phyloP scores from a whole-genome alignment of 2,329 filamentous ascomycete genomes.

The Aureobasidium sp. region DNA sequence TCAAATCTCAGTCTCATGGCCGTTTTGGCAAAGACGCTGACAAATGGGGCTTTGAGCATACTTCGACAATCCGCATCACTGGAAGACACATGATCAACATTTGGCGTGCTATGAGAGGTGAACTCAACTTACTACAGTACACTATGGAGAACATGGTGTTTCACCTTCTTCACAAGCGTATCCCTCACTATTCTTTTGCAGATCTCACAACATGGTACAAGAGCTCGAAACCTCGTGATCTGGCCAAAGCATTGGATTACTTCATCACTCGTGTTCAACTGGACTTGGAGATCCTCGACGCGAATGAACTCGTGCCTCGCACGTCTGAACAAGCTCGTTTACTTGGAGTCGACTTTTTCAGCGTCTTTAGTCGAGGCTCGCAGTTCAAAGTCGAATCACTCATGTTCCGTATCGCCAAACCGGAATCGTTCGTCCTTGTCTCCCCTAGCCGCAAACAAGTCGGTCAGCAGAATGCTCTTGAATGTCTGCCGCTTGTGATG shows the following conservation, averaged over 20 bases:
- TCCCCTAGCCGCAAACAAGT: constrained; percentile 90
- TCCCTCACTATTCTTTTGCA: constrained; percentile 77
- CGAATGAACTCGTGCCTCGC: constrained; percentile 77
- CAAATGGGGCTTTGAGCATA: constrained; percentile 88
- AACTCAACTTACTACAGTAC: constrained; percentile 85
- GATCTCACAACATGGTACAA: constrained; percentile 77
- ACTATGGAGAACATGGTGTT: constrained; percentile 95
- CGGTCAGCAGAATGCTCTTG: constrained; percentile 84
- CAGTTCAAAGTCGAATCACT: constrained; percentile 98
- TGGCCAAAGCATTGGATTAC: constrained; percentile 69
- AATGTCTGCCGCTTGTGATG: constrained; percentile 93
- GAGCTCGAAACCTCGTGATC: constrained; percentile 57
- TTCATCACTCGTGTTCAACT: constrained; percentile 68
- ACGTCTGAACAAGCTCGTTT: constrained; percentile 92
- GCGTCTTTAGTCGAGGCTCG: constrained; percentile 86
- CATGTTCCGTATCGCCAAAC: constrained; percentile 98
- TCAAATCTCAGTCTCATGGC: constrained; percentile 75
- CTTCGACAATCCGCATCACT: constrained; percentile 84
- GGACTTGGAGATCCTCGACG: constrained; percentile 86
- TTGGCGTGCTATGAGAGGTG: constrained; percentile 91
- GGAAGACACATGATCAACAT: constrained; percentile 95
- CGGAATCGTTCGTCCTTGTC: constrained; percentile 84
- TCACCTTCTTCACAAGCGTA: constrained; percentile 75
- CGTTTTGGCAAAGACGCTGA: constrained; percentile 80
- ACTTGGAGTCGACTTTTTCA: constrained; percentile 92